Conservation (phyloP, 2,329 filamentous ascomycete genomes). For the Sclerotinia subarctica region DNA sequence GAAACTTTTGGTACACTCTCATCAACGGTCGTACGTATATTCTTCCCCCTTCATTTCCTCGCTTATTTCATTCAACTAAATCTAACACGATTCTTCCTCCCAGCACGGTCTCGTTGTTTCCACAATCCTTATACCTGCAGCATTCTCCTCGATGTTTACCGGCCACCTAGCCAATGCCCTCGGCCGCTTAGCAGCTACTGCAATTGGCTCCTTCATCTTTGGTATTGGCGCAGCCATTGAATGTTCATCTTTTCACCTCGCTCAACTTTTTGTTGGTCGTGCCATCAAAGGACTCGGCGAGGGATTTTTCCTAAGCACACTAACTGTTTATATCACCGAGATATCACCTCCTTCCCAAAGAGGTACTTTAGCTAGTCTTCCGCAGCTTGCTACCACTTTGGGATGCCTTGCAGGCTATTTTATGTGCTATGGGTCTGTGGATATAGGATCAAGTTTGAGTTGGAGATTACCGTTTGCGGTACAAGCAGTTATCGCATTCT, state of each 20-base stretch:
- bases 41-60: neutral
- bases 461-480: constrained; percentile 57
- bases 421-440: constrained; percentile 54
- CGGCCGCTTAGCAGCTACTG: constrained; percentile 49
- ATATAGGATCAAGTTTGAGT: constrained; percentile 47
- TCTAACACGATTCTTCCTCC: neutral
- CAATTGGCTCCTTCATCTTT: constrained; percentile 51
- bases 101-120: constrained; percentile 56
- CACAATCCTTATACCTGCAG: constrained; percentile 55
- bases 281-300: constrained; percentile 57
- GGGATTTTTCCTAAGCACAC: constrained; percentile 55
- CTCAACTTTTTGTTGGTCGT: constrained; percentile 54
- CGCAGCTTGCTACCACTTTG: constrained; percentile 51
- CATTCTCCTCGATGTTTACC: constrained; percentile 55
- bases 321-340: constrained; percentile 58
- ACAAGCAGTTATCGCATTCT: constrained; percentile 43
- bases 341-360: constrained; percentile 52
- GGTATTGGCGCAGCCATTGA: constrained; percentile 52
- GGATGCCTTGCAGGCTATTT: constrained; percentile 58
- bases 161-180: constrained; percentile 51
- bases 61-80: neutral
- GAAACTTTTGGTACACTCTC: constrained; percentile 48
- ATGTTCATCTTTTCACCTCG: constrained; percentile 45
- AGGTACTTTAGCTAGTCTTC: constrained; percentile 50
- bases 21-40: constrained; percentile 41